These are phyloP conservation scores for Vickermania spadyakhi DNA, from an alignment of 208 protist genomes.

Conservation along the genomic window DNA sequence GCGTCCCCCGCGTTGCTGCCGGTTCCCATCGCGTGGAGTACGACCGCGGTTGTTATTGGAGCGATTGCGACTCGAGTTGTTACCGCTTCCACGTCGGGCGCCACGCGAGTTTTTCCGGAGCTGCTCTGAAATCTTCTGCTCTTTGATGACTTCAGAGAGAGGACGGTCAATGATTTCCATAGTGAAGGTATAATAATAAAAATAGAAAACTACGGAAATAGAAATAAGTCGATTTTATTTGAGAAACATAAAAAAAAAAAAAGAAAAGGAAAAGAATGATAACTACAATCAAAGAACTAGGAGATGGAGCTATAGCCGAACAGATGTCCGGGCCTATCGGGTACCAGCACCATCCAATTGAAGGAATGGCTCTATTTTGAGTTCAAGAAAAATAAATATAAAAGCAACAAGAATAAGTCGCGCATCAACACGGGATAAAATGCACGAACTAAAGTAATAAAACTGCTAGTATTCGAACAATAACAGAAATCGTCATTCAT, in stretches of 20 bases:
- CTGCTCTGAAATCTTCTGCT: slow-evolving; percentile 73
- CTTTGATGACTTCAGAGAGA: slow-evolving; percentile 81
- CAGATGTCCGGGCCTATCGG: too few relatives aligned
- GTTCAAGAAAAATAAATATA: too few relatives aligned
- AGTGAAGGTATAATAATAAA: slow-evolving; percentile 5
- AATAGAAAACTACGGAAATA: slow-evolving; percentile 3
- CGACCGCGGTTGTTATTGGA: slow-evolving; percentile 9
- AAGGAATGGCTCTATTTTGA: too few relatives aligned
- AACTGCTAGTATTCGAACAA: too few relatives aligned
- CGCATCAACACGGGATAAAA: too few relatives aligned
- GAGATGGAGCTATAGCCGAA: too few relatives aligned
- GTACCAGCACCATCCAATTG: too few relatives aligned
- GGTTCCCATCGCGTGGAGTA: slow-evolving; percentile 2
- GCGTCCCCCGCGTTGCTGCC: slow-evolving; percentile 11
- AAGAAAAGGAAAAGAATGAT: neutral
- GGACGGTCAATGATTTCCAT: slow-evolving; percentile 83
- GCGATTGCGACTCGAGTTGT: slow-evolving; percentile 5
- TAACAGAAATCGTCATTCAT: too few relatives aligned
- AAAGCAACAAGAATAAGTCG: too few relatives aligned
- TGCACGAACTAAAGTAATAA: too few relatives aligned
- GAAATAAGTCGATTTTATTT: neutral
- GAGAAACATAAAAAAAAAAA: neutral
- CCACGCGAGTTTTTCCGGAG: slow-evolving; percentile 11
- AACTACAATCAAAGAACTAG: too few relatives aligned
- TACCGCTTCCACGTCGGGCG: slow-evolving; percentile 8